Base-by-base conservation (phyloP, 225 moss, liverwort and hornwort species). In the Sphagnum tenellum region DNA sequence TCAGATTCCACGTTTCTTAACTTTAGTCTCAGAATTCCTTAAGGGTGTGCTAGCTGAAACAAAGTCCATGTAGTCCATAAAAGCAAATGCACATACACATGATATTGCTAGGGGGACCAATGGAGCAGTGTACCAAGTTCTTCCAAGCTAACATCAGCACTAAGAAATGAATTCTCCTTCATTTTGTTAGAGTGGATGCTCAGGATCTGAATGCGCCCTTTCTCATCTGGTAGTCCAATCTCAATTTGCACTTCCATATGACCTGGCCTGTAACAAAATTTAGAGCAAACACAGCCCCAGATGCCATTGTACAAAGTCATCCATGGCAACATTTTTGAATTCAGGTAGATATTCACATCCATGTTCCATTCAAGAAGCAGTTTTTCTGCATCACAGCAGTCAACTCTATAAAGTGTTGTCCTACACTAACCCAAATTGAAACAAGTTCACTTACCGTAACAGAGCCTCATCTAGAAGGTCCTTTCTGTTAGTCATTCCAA, bases 221-320 rank as follows among this genome's bases (percentile, higher is more conserved):
- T 86, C 74, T 96, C 92, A 71, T 96, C 89, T 67, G 92, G 95
- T 70, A 96, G 69, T 64, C 95, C 95, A 71, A 96, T 96, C 67
- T 96, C 95, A 70, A 96, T 96, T 72, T 96, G 95, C 73, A 96
- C 92, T 77, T 96, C 95, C 76, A 96, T 86, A 78, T 92, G 92
- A 60, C 95, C 95, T 75, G 92, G 95, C 64, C 91, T 94, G 88
- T 56, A 72, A 63, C 47, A 45, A 63, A 29, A 29, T 29, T 29
- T 29, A 29, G 29, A 29, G 29, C 1, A 29, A 29, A 29, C 29
- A 0, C 29, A 29, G 29, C 29, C 0, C 29, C 29, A 29, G 29
- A 29, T 29, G 29, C 29, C 29, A 29, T 29, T 29, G 29, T 29
- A 29, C 29, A 29, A 29, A 29, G 29, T 29, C 29, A 29, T 29